A percentile compares a stretch with the other conserved stretches of the same genome.
Conservation (phyloP, 2,329 filamentous ascomycete species). For the Fusarium sarcochroum region DNA sequence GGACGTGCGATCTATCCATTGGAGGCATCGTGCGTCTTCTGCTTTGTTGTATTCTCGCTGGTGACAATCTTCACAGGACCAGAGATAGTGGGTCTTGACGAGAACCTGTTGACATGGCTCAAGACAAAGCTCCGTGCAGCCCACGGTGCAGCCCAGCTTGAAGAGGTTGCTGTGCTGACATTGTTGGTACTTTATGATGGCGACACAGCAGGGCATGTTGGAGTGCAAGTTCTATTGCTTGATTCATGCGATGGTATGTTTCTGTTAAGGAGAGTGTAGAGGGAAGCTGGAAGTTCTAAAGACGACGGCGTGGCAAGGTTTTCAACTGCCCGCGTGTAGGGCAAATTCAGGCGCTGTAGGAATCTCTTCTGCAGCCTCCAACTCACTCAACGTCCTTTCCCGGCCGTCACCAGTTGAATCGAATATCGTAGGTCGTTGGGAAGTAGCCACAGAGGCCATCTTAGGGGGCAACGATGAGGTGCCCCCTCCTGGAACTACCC, state of each 20-base stretch:
- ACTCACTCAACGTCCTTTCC: constrained; percentile 22
- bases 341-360: background rate
- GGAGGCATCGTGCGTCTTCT: constrained; percentile 17
- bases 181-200: constrained; percentile 43
- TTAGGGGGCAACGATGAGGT: too few species aligned
- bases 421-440: constrained; percentile 22
- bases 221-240: background rate
- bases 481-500: too few species aligned
- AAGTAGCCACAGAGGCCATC: constrained; percentile 21
- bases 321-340: background rate
- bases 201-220: constrained; percentile 51
- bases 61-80: constrained; percentile 50
- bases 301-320: background rate
- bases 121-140: constrained; percentile 46
- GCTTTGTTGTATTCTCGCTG: constrained; percentile 2
- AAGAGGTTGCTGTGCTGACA: constrained; percentile 48
- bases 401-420: constrained; percentile 19
- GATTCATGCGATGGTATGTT: too few species aligned
- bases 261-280: background rate
- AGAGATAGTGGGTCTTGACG: constrained; percentile 44
- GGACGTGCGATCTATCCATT: constrained; percentile 21
- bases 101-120: constrained; percentile 36
- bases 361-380: constrained; percentile 4
- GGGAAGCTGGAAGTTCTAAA: background rate
- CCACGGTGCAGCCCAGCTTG: constrained; percentile 49